These are phyloP conservation scores for Acrodontium crateriforme DNA, from an alignment of 2,329 filamentous ascomycete species.

Conservation along the genomic window DNA sequence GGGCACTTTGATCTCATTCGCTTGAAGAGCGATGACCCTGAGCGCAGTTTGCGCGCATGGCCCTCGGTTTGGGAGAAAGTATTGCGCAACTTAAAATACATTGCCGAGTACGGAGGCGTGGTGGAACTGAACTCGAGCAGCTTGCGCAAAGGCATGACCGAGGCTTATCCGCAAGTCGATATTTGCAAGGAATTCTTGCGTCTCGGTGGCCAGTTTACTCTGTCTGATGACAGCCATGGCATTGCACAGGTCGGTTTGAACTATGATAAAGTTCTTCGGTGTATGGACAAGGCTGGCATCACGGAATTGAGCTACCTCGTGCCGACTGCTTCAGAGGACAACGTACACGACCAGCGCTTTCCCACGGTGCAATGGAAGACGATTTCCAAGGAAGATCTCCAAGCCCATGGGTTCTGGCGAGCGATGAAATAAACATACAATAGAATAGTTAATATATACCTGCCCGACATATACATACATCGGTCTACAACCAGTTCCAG, in stretches of 20 bases:
- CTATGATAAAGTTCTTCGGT: constrained; percentile 57
- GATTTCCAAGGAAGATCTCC: constrained; percentile 8
- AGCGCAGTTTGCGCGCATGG: constrained; percentile 32
- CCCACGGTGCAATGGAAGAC: constrained; percentile 14
- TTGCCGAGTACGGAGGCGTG: constrained; percentile 62
- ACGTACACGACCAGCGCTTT: constrained; percentile 21
- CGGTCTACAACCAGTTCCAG: too few species aligned
- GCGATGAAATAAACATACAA: neutral
- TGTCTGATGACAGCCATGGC: constrained; percentile 92
- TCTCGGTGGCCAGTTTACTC: constrained; percentile 67
- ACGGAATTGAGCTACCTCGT: constrained; percentile 36
- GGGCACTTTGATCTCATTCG: constrained; percentile 91
- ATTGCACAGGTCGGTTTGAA: constrained; percentile 78
- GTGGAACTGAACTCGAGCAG: constrained; percentile 83
- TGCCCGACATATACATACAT: too few species aligned
- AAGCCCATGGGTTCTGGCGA: constrained; percentile 12
- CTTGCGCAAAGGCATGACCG: constrained; percentile 73
- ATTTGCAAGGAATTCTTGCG: constrained; percentile 67
- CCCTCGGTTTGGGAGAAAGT: constrained; percentile 59
- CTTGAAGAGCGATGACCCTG: constrained; percentile 58
- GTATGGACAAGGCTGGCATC: constrained; percentile 54
- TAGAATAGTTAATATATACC: too few species aligned
- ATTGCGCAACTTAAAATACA: constrained; percentile 56
- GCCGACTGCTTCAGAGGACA: constrained; percentile 12
- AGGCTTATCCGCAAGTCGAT: constrained; percentile 72